Conservation (phyloP, 2,329 filamentous ascomycete species). For the Pseudopyricularia cyperi region DNA sequence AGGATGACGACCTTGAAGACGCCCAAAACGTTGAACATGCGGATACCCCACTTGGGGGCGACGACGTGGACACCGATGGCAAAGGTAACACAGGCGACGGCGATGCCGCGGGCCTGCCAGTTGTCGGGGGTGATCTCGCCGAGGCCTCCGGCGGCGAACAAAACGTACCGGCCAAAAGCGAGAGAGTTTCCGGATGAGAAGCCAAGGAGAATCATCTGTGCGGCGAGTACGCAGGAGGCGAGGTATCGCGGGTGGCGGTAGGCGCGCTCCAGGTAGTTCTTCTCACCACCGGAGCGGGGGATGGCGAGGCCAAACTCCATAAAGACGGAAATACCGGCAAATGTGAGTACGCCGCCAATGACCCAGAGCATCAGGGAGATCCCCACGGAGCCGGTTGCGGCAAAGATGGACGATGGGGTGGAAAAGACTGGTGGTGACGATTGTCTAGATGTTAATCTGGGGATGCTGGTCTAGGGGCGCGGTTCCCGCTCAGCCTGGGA, state of each 20-base stretch:
- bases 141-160: constrained; percentile 28
- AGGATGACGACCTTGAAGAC: constrained; percentile 48
- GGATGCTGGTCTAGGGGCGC: background rate
- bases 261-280: constrained; percentile 53
- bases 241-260: constrained; percentile 46
- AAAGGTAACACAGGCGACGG: constrained; percentile 39
- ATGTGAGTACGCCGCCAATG: constrained; percentile 32
- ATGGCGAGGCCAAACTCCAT: constrained; percentile 51
- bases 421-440: constrained; percentile 34
- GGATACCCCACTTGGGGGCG: constrained; percentile 43
- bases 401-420: constrained; percentile 38
- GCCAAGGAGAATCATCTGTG: constrained; percentile 48
- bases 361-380: constrained; percentile 24
- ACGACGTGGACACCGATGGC: constrained; percentile 37
- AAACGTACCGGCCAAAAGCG: constrained; percentile 44
- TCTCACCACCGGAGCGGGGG: constrained; percentile 49
- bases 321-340: constrained; percentile 46
- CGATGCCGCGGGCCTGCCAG: constrained; percentile 45
- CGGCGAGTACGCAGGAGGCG: constrained; percentile 43
- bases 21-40: constrained; percentile 44
- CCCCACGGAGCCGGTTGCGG: constrained; percentile 37
- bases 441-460: too few relatives aligned
- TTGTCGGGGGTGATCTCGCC: constrained; percentile 32
- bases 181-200: constrained; percentile 47
- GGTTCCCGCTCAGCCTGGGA: background rate